Evolutionary conservation across 164 flowering plant genomes (phyloP).

Genomic region (Malania oleifera): DNA sequence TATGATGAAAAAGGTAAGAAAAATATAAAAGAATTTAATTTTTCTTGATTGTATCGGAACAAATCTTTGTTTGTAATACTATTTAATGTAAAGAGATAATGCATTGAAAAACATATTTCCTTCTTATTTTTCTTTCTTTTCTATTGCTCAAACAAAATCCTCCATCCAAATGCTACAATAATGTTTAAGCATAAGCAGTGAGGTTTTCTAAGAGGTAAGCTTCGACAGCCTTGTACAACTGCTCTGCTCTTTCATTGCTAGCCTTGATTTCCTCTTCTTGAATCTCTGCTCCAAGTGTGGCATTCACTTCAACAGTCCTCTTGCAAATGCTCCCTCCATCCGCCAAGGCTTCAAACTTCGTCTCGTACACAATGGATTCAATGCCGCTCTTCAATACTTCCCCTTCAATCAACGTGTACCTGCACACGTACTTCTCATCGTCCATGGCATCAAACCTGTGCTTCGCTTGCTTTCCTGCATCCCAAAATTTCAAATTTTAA

Average conservation of each 20-base stretch:
- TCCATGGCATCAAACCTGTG: constrained; percentile 11
- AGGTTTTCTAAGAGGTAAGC: constrained; percentile 5
- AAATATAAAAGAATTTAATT: no score
- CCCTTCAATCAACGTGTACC: constrained; percentile 13
- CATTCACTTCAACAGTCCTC: constrained; percentile 9
- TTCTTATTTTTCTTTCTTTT: no score
- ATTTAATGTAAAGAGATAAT: no score
- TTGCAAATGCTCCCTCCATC: constrained; percentile 11
- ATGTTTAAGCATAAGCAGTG: not conserved
- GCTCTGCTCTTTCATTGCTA: not conserved
- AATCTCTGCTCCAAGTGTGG: constrained; percentile 3
- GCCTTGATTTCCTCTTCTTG: constrained; percentile 13
- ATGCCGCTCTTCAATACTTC: constrained; percentile 6
- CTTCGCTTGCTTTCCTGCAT: no score
- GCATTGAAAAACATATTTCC: no score
- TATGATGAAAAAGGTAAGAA: no score
- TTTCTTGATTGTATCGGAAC: no score
- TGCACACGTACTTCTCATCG: constrained; percentile 9
- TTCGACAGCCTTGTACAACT: constrained; percentile 4
- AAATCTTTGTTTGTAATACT: no score
- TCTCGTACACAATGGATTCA: constrained; percentile 8
- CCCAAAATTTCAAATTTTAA: no score
- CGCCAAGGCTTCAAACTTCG: constrained; percentile 9
- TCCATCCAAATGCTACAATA: no score
- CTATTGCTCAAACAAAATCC: no score